Evolutionary conservation across 169 alveolate species (phyloP), one percentile per base, ranked within the genome.

Genomic region (Plasmodium fragile): DNA sequence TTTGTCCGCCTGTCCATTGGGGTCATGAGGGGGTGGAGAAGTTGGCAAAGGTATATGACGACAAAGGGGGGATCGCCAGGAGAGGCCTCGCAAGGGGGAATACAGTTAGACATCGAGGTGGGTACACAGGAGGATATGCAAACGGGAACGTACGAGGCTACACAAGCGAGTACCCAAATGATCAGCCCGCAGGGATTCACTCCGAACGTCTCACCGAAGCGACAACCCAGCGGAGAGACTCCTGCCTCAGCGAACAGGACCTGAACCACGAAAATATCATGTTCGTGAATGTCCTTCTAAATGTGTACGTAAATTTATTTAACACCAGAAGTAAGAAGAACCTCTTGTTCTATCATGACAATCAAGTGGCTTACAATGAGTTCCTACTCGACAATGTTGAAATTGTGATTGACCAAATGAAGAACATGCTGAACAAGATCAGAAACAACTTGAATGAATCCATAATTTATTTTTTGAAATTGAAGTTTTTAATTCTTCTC

Each of bases 281-380:
- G 83, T 85, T 85, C 69, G 93, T 85, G 34, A 85, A 85, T 75
- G 59, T 85, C 28, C 52, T 85, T 32, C 79, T 85, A 69, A 85
- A 85, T 53, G 82, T 85, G 36, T 85, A 85, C 79, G 79, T 85
- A 18, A 73, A 65, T 34, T 41, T 85, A 69, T 85, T 69, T 75
- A 85, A 85, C 79, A 49, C 59, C 16, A 73, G 69, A 75, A 85
- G 79, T 34, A 69, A 39, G 71, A 39, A 85, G 69, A 75, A 34
- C 43, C 53, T 72, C 41, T 4, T 85, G 18, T 85, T 85, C 79
- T 85, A 85, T 18, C 71, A 65, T 25, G 93, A 85, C 65, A 85
- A 85, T 69, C 79, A 85, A 75, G 69, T 73, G 39, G n/a, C 59
- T 18, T 85, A 85, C 79, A 75, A 85, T 11, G 79, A 85, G 79